Evolutionary conservation across 2,329 filamentous ascomycete genomes (phyloP), one percentile per base, ranked within the genome.

Genomic region (Colletotrichum cordylinicola): DNA sequence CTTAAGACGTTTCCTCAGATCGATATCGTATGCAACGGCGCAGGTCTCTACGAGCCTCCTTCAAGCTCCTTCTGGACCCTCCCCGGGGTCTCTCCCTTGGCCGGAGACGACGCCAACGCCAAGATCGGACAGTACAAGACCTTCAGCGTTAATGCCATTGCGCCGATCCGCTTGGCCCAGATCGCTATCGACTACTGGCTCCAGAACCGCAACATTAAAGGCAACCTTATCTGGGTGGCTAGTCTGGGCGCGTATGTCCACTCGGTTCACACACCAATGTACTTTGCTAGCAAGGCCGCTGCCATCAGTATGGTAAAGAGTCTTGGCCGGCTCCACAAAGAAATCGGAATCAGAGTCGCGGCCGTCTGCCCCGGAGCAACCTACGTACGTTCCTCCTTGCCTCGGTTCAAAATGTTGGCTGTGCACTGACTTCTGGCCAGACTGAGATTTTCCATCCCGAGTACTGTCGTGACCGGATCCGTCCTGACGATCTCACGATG

Each of bases 171-270:
- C 2, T 48, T 82, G 1, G 79, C 82, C 0, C 80, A 82, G 13
- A 78, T 82, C 13, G 81, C 81, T 0, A 66, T 83, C 13, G 77
- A 80, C 52, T 81, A 82, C 65, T 85, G 82, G 82, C 71, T 80
- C 15, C 68, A 80, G 56, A 77, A 82, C 52, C 72, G 72, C 15
- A 2, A 52, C 16, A 66, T 80, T 8, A 13, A 79, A 12, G 96
- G 79, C 2, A 81, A 83, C 16, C 15, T 84, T 0, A 55, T 84
- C 2, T 80, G 78, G 61, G 55, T 85, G 1, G 77, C 79, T 1
- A 82, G 80, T n/a, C 29, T 84, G 39, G 80, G 78, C 0, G 82
- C 72, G 1, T 83, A 84, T 12, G n/a, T 83, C 8, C 80, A 81
- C 52, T 77, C 77, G 2, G 35, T 84, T 8, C 76, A 79, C 12